A percentile compares a stretch with the other conserved stretches of the same genome.
Conservation (phyloP, 768 basidiomycete genomes). For the Steccherinum ochraceum region DNA sequence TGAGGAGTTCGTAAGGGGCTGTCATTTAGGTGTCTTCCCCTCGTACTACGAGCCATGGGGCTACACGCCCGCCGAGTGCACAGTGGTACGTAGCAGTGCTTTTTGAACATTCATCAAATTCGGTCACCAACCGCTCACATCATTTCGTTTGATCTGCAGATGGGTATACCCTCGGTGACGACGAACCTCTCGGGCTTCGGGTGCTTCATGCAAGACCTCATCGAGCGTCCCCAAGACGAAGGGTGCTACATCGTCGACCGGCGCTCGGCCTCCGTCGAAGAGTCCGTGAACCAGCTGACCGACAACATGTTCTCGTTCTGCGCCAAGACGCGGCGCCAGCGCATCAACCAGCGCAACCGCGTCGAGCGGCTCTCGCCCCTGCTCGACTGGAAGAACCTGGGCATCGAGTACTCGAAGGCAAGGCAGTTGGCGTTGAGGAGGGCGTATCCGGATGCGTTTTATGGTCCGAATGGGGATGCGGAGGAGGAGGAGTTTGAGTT, state of each 20-base stretch:
- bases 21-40: conserved; percentile 97
- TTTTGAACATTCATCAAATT: neutral
- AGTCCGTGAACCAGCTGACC: conserved; percentile 81
- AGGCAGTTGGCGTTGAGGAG: conserved; percentile 85
- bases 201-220: conserved; percentile 97
- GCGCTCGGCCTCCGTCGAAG: conserved; percentile 82
- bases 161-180: conserved; percentile 97
- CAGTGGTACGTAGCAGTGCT: conserved; percentile 66
- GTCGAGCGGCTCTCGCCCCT: conserved; percentile 91
- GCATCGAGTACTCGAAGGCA: conserved; percentile 95
- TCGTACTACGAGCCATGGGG: conserved; percentile 97
- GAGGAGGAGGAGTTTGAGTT: conserved; percentile 52
- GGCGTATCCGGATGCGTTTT: conserved; percentile 94
- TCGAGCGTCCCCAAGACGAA: conserved; percentile 91
- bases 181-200: conserved; percentile 98
- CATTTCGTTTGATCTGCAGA: conserved; percentile 38
- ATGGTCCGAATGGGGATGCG: conserved; percentile 47
- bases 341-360: conserved; percentile 98
- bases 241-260: conserved; percentile 97
- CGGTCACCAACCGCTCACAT: conserved; percentile 1
- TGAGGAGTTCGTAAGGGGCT: conserved; percentile 97
- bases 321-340: conserved; percentile 84
- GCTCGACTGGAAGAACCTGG: conserved; percentile 97
- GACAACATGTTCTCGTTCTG: conserved; percentile 71
- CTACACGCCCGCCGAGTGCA: conserved; percentile 97